A percentile compares a stretch with the other conserved stretches of the same genome.
Evolutionary conservation across 768 basidiomycete genomes (phyloP).

Genomic region (Pulveroboletus ravenelii): DNA sequence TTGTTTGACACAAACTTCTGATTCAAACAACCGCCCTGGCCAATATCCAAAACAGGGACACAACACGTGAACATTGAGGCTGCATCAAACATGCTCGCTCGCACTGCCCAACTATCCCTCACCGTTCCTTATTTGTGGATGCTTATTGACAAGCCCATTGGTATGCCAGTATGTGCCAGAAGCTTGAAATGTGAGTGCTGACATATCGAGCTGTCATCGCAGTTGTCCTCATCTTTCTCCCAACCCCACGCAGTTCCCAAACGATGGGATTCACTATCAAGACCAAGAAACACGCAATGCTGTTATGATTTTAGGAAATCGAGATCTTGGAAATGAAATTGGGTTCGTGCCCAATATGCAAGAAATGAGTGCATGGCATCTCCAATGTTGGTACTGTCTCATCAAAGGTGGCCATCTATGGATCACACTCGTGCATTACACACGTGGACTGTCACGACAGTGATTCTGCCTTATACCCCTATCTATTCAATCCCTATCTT

Average conservation of each 20-base stretch:
- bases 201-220: background rate
- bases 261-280: conserved; percentile 73
- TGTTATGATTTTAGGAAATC: conserved; percentile 50
- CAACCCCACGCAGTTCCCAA: conserved; percentile 56
- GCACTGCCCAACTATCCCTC: conserved; percentile 53
- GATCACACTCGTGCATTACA: conserved; percentile 74
- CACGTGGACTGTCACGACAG: too few relatives aligned
- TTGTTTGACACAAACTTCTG: conserved; percentile 28
- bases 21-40: conserved; percentile 27
- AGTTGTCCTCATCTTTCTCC: conserved; percentile 69
- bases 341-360: conserved; percentile 69
- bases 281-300: conserved; percentile 62
- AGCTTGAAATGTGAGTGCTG: background rate
- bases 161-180: conserved; percentile 35
- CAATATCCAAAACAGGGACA: conserved; percentile 13
- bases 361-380: conserved; percentile 61
- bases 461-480: too few relatives aligned
- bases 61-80: conserved; percentile 46
- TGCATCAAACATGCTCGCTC: too few relatives aligned
- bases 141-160: conserved; percentile 73
- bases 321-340: conserved; percentile 70
- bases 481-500: too few relatives aligned
- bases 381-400: conserved; percentile 68
- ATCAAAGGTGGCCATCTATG: conserved; percentile 67
- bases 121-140: conserved; percentile 64